Percentiles rank a stretch among this genome's conserved stretches.
These are phyloP conservation scores for Zygoascus sp. DNA, from an alignment of 1,139 yeast genomes.

Conservation along the genomic window DNA sequence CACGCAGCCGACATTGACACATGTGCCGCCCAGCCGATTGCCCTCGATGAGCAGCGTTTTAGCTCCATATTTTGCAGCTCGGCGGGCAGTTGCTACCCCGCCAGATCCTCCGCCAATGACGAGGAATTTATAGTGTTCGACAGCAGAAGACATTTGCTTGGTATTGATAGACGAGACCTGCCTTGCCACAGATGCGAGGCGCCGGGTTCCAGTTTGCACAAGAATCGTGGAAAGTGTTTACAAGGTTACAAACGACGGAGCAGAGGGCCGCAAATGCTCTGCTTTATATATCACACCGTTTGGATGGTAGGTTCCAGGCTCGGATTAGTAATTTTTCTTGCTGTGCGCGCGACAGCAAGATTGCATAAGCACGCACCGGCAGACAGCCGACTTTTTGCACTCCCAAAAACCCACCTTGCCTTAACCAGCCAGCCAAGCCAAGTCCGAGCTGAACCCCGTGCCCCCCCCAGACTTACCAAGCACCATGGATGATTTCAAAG, in stretches of 20 bases:
- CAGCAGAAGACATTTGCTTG: constrained; percentile 28
- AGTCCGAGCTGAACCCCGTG: too few relatives aligned
- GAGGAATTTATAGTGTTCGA: constrained; percentile 71
- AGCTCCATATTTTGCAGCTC: constrained; percentile 93
- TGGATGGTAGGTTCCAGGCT: background rate
- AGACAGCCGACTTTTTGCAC: too few relatives aligned
- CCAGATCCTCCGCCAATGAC: constrained; percentile 99
- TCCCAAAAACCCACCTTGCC: too few relatives aligned
- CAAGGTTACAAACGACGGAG: too few relatives aligned
- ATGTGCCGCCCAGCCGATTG: constrained; percentile 85
- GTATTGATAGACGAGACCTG: constrained; percentile 33
- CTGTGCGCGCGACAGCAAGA: background rate
- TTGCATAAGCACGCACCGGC: too few relatives aligned
- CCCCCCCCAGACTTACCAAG: too few relatives aligned
- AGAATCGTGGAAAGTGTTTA: background rate
- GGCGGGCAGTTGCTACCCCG: constrained; percentile 95
- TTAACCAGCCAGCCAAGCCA: too few relatives aligned
- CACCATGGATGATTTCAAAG: constrained; percentile 11
- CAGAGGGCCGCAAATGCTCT: too few relatives aligned
- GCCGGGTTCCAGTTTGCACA: background rate
- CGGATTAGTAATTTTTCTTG: background rate
- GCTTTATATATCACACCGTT: background rate
- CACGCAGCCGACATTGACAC: constrained; percentile 99
- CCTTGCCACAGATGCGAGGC: constrained; percentile 10
- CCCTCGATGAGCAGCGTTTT: constrained; percentile 80